Base-by-base conservation (phyloP, 352 stramenopile genomes). In the Globisporangium uncinulatum region DNA sequence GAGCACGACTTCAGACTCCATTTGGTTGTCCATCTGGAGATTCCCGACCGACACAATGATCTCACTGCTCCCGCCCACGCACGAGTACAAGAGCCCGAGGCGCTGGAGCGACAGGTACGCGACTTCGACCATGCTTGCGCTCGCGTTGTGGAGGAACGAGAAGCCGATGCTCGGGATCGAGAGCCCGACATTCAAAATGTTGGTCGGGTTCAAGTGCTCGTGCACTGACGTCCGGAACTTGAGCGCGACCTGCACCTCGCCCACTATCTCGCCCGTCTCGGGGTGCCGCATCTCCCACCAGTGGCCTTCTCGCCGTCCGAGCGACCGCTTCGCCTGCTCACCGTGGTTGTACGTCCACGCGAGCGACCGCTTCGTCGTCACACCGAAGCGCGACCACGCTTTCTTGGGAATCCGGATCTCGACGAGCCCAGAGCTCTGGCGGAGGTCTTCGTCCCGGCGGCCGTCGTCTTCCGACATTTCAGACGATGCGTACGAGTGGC, bases 11-110 rank as follows among this genome's bases (percentile, higher is more conserved):
- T 93, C 83, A 17, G 70, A 65, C 52, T 95, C 86, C 82, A 95
- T 95, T 66, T 95, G 86, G 48, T 95, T 94, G 63, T 95, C 86
- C 82, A 95, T 93, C 52, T 95, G 86, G 34, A 94, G 29, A 36
- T 95, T 95, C 3, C 86, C 86, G 15, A 95, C 63, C 15, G 82
- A 90, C 54, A 91, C 87, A 0, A 87, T 70, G 29, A 94, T 69
- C 47, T 95, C 86, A 41, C 81, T 94, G 61, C 79, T 92, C n/a
- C 79, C 71, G 36, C 79, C 83, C 2, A 83, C 79, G 45, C 79
- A 75, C 1, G 82, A 91, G 53, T 93, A 95, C 20, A 95, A 58
- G 8, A 94, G 59, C 0, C 77, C 78, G 8, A 93, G 61, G 0
- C 86, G 82, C 62, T 93, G 83, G 58, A 95, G 73, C 47, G 83